phyloP scores from a whole-genome alignment of 2,329 filamentous ascomycete genomes.

The Pestalotiopsis sp. region DNA sequence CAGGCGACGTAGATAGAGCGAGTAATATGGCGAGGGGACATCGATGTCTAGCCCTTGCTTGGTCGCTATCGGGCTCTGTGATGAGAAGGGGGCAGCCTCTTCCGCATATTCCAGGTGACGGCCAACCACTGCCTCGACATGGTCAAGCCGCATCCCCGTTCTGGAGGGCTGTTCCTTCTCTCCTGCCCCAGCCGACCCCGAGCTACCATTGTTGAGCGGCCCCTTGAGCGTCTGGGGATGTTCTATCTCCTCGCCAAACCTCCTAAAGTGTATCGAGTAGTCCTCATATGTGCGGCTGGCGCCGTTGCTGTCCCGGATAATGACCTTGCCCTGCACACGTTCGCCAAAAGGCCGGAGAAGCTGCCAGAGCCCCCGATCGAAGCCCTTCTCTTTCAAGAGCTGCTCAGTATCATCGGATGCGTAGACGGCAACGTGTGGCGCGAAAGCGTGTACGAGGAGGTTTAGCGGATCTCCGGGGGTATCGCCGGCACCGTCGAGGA shows the following conservation, averaged over 20 bases:
- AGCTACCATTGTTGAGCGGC: conserved; percentile 27
- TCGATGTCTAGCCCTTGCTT: conserved; percentile 48
- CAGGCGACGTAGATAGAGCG: conserved; percentile 80
- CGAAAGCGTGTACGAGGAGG: conserved; percentile 81
- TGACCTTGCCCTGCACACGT: conserved; percentile 81
- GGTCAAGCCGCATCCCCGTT: conserved; percentile 50
- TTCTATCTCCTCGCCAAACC: conserved; percentile 64
- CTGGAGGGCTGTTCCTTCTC: conserved; percentile 11
- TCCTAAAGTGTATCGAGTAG: conserved; percentile 84
- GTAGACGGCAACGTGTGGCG: conserved; percentile 85
- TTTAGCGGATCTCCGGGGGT: conserved; percentile 58
- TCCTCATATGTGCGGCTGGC: conserved; percentile 84
- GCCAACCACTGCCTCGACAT: conserved; percentile 81
- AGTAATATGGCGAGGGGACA: conserved; percentile 77
- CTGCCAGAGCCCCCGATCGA: conserved; percentile 79
- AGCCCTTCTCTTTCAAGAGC: conserved; percentile 80
- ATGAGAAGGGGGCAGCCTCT: conserved; percentile 47
- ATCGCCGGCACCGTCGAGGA: conserved; percentile 44
- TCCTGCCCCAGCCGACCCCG: conserved; percentile 10
- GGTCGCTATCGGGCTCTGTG: conserved; percentile 40
- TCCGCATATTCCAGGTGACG: conserved; percentile 79
- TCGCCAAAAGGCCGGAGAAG: conserved; percentile 91
- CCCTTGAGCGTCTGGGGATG: conserved; percentile 45
- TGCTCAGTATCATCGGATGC: conserved; percentile 86
- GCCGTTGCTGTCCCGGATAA: conserved; percentile 87